phyloP scores from a whole-genome alignment of 257 asterid genomes.

The Cruciata laevipes region DNA sequence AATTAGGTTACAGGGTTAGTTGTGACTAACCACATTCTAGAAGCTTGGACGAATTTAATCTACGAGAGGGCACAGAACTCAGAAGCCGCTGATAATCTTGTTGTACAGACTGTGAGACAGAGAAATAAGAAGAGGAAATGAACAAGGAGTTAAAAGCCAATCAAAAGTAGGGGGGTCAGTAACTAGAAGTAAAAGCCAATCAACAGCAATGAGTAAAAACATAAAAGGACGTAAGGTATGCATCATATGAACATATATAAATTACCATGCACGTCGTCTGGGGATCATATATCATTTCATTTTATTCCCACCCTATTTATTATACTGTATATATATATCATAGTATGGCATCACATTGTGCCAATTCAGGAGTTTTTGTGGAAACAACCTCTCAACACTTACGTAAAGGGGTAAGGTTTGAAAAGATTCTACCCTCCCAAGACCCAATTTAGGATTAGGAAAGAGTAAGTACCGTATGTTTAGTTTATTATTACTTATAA shows the following conservation, averaged over 20 bases:
- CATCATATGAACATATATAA: background rate
- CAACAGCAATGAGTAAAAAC: background rate
- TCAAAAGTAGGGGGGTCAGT: background rate
- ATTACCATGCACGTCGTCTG: background rate
- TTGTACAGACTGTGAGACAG: slow-evolving; percentile 80
- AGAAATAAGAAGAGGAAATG: slow-evolving; percentile 28
- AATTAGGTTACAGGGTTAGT: background rate
- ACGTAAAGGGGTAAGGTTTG: no score
- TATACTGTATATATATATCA: background rate
- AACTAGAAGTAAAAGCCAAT: background rate
- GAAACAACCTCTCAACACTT: background rate
- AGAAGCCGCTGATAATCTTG: slow-evolving; percentile 96
- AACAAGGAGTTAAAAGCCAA: slow-evolving; percentile 23
- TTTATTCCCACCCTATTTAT: background rate
- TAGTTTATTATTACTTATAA: no score
- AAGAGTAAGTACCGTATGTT: background rate
- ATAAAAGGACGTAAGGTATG: background rate
- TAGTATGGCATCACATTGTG: background rate
- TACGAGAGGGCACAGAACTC: slow-evolving; percentile 89
- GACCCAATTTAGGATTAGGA: background rate
- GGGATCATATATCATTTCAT: background rate
- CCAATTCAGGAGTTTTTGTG: background rate
- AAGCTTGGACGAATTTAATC: slow-evolving; percentile 95
- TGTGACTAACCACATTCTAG: slow-evolving; percentile 60
- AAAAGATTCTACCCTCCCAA: background rate